A percentile compares a stretch with the other conserved stretches of the same genome.
These are phyloP conservation scores for Coemansia sp. DNA, from an alignment of 192 early-diverging fungal species.

Conservation along the genomic window DNA sequence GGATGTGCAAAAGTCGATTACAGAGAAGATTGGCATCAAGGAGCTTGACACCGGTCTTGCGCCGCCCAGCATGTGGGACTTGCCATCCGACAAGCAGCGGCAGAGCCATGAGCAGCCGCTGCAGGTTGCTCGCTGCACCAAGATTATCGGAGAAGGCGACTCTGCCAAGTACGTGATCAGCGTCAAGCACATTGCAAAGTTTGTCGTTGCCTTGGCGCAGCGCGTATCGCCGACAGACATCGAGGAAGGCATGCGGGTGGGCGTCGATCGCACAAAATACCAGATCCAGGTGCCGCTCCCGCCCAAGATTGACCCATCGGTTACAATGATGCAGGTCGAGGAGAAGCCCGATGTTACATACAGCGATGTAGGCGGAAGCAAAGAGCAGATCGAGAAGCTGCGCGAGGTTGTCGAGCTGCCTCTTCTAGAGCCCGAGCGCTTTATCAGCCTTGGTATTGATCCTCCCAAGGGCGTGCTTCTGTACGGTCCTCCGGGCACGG, in stretches of 20 bases:
- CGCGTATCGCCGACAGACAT: constrained; percentile 98
- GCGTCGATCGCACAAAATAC: constrained; percentile 97
- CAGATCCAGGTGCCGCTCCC: constrained; percentile 99
- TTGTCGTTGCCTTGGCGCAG: constrained; percentile 95
- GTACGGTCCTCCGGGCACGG: constrained; percentile 95
- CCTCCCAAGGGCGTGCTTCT: constrained; percentile 98
- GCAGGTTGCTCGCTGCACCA: constrained; percentile 96
- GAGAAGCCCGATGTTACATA: constrained; percentile 99
- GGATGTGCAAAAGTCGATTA: constrained; percentile 96
- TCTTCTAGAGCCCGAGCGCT: constrained; percentile 91
- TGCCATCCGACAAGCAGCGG: constrained; percentile 97
- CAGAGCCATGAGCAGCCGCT: constrained; percentile 89
- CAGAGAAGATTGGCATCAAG: constrained; percentile 99
- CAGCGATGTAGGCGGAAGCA: constrained; percentile 98
- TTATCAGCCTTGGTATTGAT: constrained; percentile 97
- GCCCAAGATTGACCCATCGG: constrained; percentile 96
- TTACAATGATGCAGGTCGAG: constrained; percentile 99
- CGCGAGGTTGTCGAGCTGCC: constrained; percentile 99
- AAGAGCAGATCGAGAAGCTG: constrained; percentile 99
- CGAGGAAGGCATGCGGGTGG: constrained; percentile 98
- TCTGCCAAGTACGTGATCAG: constrained; percentile 97
- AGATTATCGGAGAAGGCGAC: constrained; percentile 93
- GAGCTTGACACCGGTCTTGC: constrained; percentile 98
- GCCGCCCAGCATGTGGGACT: constrained; percentile 97
- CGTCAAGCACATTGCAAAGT: constrained; percentile 99